phyloP scores from a whole-genome alignment of 192 early-diverging fungal genomes.

The Paraglomus brasilianum region DNA sequence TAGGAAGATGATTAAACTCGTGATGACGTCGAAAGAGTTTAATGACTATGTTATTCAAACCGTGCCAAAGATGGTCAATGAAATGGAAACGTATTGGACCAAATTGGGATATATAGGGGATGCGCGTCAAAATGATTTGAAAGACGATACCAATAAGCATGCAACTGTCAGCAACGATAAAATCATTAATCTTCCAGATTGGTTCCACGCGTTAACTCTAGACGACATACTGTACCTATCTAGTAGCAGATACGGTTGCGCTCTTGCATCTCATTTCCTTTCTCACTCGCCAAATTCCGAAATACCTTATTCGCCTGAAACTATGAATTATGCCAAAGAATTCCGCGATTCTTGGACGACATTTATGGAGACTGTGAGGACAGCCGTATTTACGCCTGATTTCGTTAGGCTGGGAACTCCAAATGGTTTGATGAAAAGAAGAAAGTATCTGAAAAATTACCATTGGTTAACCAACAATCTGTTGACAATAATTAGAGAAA shows the following conservation, averaged over 20 bases:
- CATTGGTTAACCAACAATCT: neutral
- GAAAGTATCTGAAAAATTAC: neutral
- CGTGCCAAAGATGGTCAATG: neutral
- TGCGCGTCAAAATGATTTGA: no score
- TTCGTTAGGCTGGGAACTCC: neutral
- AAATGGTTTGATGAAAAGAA: neutral
- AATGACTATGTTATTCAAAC: neutral
- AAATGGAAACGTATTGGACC: constrained; percentile 24
- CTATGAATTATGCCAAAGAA: no score
- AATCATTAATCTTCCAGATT: constrained; percentile 15
- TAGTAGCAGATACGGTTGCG: neutral
- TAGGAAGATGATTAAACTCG: constrained; percentile 15
- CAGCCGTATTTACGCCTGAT: neutral
- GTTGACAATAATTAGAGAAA: neutral
- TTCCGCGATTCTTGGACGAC: no score
- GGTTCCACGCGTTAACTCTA: neutral
- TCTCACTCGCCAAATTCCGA: no score
- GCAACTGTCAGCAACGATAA: neutral
- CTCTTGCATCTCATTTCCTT: constrained; percentile 16
- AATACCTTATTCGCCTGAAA: no score
- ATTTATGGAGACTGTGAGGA: no score
- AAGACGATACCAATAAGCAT: no score
- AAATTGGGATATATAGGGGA: no score
- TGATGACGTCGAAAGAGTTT: constrained; percentile 14
- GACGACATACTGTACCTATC: neutral